Percentiles rank a stretch among this genome's conserved stretches.
Conservation (phyloP, 257 asterid genomes). For the Solanum phureja region DNA sequence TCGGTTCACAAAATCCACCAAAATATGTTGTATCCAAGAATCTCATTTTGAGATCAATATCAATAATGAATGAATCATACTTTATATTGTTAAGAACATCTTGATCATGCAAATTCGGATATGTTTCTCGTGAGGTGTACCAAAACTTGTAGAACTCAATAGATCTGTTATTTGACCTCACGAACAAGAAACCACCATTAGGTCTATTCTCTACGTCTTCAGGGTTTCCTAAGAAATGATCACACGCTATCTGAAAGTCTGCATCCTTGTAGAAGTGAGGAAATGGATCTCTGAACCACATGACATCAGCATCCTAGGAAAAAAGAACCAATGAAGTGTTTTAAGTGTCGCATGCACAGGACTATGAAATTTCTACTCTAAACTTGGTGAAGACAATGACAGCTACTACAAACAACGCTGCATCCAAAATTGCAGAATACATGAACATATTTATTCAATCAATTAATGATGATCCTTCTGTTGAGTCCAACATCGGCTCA, state of each 20-base stretch:
- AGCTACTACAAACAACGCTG: constrained; percentile 25
- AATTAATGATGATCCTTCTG: neutral
- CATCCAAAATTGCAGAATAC: neutral
- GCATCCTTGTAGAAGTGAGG: constrained; percentile 28
- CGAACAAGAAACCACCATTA: constrained; percentile 43
- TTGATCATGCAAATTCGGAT: constrained; percentile 43
- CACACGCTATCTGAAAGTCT: constrained; percentile 43
- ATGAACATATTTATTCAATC: neutral
- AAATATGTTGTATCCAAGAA: constrained; percentile 39
- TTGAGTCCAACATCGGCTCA: neutral
- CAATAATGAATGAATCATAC: constrained; percentile 12
- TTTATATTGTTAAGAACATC: constrained; percentile 43
- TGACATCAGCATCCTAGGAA: constrained; percentile 48
- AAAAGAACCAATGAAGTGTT: neutral
- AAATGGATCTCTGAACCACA: constrained; percentile 60
- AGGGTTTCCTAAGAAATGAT: constrained; percentile 13
- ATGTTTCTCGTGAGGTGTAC: constrained; percentile 22
- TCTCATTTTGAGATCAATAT: constrained; percentile 35
- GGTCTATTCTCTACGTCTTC: constrained; percentile 24
- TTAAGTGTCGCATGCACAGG: neutral
- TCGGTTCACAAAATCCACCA: constrained; percentile 55
- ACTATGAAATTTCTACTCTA: neutral
- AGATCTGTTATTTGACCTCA: constrained; percentile 25
- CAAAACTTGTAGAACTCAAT: constrained; percentile 45
- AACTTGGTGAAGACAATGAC: constrained; percentile 16